phyloP scores from a whole-genome alignment of 2,329 filamentous ascomycete genomes.

The Botrytis elliptica region DNA sequence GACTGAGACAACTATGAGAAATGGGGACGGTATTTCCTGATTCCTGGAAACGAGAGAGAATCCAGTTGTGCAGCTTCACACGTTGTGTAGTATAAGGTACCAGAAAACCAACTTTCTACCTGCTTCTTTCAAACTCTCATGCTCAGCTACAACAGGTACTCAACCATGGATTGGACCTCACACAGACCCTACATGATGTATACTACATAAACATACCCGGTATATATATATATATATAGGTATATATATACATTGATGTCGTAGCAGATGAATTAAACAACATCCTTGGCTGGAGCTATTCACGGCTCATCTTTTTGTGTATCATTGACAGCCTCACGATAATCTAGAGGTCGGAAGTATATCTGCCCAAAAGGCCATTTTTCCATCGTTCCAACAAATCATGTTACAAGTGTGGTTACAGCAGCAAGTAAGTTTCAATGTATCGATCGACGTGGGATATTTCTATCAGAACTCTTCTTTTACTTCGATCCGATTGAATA shows the following conservation, averaged over 20 bases:
- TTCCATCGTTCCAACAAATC: slow-evolving; percentile 1
- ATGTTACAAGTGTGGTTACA: slow-evolving; percentile 6
- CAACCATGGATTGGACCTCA: not conserved
- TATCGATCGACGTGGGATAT: slow-evolving; percentile 5
- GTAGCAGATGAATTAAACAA: not conserved
- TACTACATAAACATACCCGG: not conserved
- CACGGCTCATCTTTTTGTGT: slow-evolving; percentile 4
- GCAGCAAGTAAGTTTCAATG: slow-evolving; percentile 12
- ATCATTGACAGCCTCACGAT: slow-evolving; percentile 19
- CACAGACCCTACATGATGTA: not conserved
- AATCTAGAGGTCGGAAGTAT: slow-evolving; percentile 17
- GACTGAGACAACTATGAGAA: not conserved
- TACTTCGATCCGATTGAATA: slow-evolving; percentile 1
- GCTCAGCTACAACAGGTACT: not conserved
- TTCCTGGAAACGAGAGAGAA: slow-evolving; percentile 5
- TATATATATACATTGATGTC: not conserved
- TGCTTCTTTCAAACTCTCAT: not conserved
- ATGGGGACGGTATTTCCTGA: not conserved
- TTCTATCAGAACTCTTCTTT: not conserved
- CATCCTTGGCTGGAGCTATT: not conserved
- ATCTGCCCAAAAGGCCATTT: slow-evolving; percentile 16
- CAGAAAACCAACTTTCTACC: not conserved
- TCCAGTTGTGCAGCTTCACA: not conserved
- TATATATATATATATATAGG: not conserved
- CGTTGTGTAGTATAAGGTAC: not conserved